Evolutionary conservation across 2,329 filamentous ascomycete species (phyloP), one percentile per base, ranked within the genome.

Genomic region (Colletotrichum brevisporum): DNA sequence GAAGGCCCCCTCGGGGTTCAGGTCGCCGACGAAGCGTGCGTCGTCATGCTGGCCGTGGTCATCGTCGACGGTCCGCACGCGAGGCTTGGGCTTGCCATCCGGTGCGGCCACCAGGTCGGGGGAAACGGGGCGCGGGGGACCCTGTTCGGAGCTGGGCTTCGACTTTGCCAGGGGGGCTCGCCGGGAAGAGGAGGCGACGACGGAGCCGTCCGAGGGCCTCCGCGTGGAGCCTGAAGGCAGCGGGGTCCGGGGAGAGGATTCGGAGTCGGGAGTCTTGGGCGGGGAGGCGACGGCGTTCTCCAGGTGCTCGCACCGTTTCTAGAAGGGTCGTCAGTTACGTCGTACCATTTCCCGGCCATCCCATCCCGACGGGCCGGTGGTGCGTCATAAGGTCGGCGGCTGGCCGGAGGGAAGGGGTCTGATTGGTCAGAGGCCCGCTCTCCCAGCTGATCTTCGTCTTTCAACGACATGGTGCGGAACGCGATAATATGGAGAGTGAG

Each of bases 1-100:
- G 57, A 75, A 75, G 5, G 73, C 69, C 3, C 72, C 73, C 43
- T 75, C 73, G 5, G 74, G 74, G 60, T 72, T 74, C 15, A 75
- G 53, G 51, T 74, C 70, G 15, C 72, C 73, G 24, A 75, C 73
- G 43, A 75, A 75, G 5, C 67, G 51, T 13, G 64, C 67, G 18
- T 69, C 67, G 3, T 69, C 57, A 10, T 67, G 50, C 64, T 70
- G 47, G 66, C 56, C 41, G 51, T 64, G 43, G 62, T 67, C 69
- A 13, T 73, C 60, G 45, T 59, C 57, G 10, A 27, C 27, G 8
- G 55, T 6, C 5, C 21, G 47, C 31, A 41, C 24, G 36, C 31
- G 65, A 18, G 36, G 55, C 50, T 13, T 50, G 5, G 50, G 13
- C 21, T 31, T 52, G 10, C 16, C 24, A n/a, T 12, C 50, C 15